Percentiles rank a stretch among this genome's conserved stretches.
These are phyloP conservation scores for Mycena floridula DNA, from an alignment of 768 basidiomycete genomes.

Conservation along the genomic window DNA sequence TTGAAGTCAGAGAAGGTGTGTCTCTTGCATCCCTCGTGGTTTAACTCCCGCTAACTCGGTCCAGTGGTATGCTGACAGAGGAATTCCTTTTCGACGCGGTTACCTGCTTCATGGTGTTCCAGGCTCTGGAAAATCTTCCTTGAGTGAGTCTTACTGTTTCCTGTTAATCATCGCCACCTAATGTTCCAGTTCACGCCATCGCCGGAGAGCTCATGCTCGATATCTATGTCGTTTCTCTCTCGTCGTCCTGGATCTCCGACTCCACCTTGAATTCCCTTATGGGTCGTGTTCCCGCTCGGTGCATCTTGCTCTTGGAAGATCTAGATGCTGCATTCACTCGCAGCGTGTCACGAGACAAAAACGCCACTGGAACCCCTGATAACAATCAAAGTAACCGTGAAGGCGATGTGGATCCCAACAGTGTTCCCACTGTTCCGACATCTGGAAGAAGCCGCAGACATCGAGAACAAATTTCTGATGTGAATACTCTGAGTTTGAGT, in stretches of 20 bases:
- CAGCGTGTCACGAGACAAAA: slow-evolving; percentile 60
- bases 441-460: slow-evolving; percentile 34
- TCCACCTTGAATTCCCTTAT: slow-evolving; percentile 80
- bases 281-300: slow-evolving; percentile 79
- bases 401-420: slow-evolving; percentile 21
- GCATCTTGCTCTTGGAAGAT: slow-evolving; percentile 86
- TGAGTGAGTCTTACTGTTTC: slow-evolving; percentile 80
- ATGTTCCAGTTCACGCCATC: slow-evolving; percentile 45
- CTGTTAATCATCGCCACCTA: neutral
- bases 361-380: slow-evolving; percentile 13
- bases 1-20: slow-evolving; percentile 74
- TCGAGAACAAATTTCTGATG: slow-evolving; percentile 61
- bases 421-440: slow-evolving; percentile 11
- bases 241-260: slow-evolving; percentile 84
- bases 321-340: slow-evolving; percentile 86
- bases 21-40: slow-evolving; percentile 2
- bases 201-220: slow-evolving; percentile 87
- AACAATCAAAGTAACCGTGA: slow-evolving; percentile 19
- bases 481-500: slow-evolving; percentile 76
- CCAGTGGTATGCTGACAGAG: slow-evolving; percentile 90
- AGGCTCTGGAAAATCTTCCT: slow-evolving; percentile 80
- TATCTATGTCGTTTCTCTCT: slow-evolving; percentile 87
- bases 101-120: slow-evolving; percentile 82
- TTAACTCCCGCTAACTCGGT: slow-evolving; percentile 3
- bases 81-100: slow-evolving; percentile 87